Evolutionary conservation across 352 stramenopile genomes (phyloP).

Genomic region (Phytopythium kandeliae): DNA sequence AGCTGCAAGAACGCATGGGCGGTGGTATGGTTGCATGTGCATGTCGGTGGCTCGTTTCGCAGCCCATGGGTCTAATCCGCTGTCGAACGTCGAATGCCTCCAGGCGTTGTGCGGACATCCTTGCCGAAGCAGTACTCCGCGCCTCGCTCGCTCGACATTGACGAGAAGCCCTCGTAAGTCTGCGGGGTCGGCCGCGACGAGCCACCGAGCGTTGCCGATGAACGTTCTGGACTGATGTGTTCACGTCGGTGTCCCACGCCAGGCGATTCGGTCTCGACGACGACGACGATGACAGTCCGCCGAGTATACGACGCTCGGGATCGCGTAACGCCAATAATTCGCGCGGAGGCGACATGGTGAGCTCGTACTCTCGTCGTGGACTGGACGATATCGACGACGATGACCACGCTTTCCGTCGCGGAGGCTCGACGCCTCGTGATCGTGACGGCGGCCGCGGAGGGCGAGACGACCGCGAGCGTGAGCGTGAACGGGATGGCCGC

Average conservation of each 20-base stretch:
- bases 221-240: background rate
- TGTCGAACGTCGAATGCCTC: background rate
- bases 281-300: slow-evolving; percentile 43
- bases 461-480: slow-evolving; percentile 16
- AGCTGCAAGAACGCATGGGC: slow-evolving; percentile 78
- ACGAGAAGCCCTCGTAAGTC: slow-evolving; percentile 78
- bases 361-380: slow-evolving; percentile 23
- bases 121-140: slow-evolving; percentile 77
- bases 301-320: slow-evolving; percentile 15
- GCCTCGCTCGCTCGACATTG: slow-evolving; percentile 61
- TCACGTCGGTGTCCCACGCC: background rate
- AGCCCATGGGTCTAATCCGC: background rate
- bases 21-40: slow-evolving; percentile 28
- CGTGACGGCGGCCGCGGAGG: slow-evolving; percentile 8
- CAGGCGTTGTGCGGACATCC: slow-evolving; percentile 69
- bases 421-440: slow-evolving; percentile 4
- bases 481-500: slow-evolving; percentile 19
- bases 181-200: background rate
- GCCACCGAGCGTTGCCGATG: too few relatives aligned
- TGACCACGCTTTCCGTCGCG: slow-evolving; percentile 21
- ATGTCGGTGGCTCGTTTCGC: background rate
- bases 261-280: slow-evolving; percentile 75
- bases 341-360: slow-evolving; percentile 7
- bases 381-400: slow-evolving; percentile 44
- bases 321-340: slow-evolving; percentile 11